Conservation (phyloP, 352 stramenopile species). For the Globisporangium nunn region DNA sequence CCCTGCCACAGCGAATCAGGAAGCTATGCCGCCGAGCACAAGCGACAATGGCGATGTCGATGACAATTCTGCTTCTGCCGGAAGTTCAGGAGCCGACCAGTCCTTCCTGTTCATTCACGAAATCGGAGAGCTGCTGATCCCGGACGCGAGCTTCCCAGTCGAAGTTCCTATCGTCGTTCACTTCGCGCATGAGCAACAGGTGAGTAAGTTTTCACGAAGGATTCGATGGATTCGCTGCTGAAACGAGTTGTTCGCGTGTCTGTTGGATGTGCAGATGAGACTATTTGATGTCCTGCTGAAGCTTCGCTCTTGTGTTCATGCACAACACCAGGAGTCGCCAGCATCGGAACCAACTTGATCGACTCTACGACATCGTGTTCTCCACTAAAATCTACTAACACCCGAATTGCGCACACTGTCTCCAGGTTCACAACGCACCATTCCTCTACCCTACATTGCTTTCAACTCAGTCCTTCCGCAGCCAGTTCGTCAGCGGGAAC, state of each 20-base stretch:
- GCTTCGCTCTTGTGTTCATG: slow-evolving; percentile 9
- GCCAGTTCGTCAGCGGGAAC: slow-evolving; percentile 61
- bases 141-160: slow-evolving; percentile 23
- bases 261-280: slow-evolving; percentile 1
- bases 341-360: background rate
- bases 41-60: background rate
- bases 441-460: background rate
- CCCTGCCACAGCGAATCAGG: background rate
- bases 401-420: background rate
- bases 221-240: background rate
- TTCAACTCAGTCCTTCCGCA: slow-evolving; percentile 31
- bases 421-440: background rate
- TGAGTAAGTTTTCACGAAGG: background rate
- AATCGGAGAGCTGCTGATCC: slow-evolving; percentile 20
- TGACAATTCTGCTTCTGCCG: background rate
- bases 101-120: slow-evolving; percentile 23
- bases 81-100: no score
- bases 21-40: background rate
- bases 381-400: background rate
- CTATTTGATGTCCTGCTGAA: slow-evolving; percentile 3
- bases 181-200: slow-evolving; percentile 24
- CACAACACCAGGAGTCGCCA: background rate
- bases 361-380: background rate
- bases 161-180: slow-evolving; percentile 17
- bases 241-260: background rate